Percentiles rank a stretch among this genome's conserved stretches.
These are phyloP conservation scores for Hortiboletus flavorubellus DNA, from an alignment of 768 basidiomycete species.

Conservation along the genomic window DNA sequence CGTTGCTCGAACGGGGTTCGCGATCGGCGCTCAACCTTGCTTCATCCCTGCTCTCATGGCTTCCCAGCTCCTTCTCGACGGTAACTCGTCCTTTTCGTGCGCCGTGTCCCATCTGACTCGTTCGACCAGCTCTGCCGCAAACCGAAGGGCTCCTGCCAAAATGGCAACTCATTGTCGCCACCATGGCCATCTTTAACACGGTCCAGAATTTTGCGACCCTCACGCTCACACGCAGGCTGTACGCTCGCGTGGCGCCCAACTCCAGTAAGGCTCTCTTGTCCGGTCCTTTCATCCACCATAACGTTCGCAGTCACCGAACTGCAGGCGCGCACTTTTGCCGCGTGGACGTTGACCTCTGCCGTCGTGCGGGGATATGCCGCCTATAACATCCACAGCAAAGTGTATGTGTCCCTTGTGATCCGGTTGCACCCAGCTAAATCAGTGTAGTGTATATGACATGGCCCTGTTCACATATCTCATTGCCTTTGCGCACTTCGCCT, in stretches of 20 bases:
- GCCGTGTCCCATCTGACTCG: not conserved
- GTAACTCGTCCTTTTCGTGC: conserved; percentile 1
- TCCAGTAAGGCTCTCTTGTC: conserved; percentile 32
- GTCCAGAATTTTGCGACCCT: conserved; percentile 78
- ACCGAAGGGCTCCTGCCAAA: conserved; percentile 71
- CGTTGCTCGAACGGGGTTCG: not conserved
- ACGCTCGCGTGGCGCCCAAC: conserved; percentile 44
- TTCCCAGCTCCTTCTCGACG: conserved; percentile 22
- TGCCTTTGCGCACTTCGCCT: conserved; percentile 85
- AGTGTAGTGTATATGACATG: conserved; percentile 82
- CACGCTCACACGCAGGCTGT: conserved; percentile 74
- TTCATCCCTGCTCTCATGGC: conserved; percentile 4
- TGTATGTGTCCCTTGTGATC: conserved; percentile 44
- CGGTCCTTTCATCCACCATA: not conserved
- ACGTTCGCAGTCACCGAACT: conserved; percentile 66
- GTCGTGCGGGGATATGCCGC: conserved; percentile 84
- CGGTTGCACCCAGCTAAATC: conserved; percentile 8
- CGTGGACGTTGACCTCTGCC: conserved; percentile 88
- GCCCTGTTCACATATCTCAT: conserved; percentile 84
- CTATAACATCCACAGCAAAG: conserved; percentile 80
- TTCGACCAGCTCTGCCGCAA: conserved; percentile 55
- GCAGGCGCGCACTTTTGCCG: conserved; percentile 85
- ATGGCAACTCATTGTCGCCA: conserved; percentile 84
- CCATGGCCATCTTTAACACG: conserved; percentile 80
- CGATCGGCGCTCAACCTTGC: conserved; percentile 18